Base-by-base conservation (phyloP, 169 alveolate genomes). In the Besnoitia besnoiti region DNA sequence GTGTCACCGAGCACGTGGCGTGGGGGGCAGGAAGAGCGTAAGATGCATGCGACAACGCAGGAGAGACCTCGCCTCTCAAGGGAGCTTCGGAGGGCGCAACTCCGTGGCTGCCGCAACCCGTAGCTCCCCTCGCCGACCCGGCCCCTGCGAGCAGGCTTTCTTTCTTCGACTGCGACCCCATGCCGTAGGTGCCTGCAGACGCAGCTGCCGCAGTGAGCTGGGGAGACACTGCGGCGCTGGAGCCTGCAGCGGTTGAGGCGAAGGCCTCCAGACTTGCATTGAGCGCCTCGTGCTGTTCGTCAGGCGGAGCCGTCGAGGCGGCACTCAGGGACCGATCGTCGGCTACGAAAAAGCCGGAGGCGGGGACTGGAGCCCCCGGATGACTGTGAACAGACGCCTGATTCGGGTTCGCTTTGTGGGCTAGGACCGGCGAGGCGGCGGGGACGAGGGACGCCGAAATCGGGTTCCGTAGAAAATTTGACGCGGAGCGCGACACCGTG, bases 251-350 rank as follows among this genome's bases (percentile, higher is more conserved):
- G 39, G n/a, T 73, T 27, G 47, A 30, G 14, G 39, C 39, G 82
- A 16, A 73, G 3, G 12, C 46, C n/a, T 73, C 82, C 24, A 73
- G 40, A 30, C 39, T 14, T 16, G 24, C 67, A 51, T 14, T 24
- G 39, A 62, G 39, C 79, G 79, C 82, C n/a, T 73, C 82, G 14
- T n/a, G 14, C 39, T 73, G 39, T 8, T 73, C 82, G 82, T 73
- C 82, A 5, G 82, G 82, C 14, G 82, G 82, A 7, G 82, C 82
- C 3, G 82, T 73, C 24, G 82, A 73, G 47, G 82, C 82, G 8
- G 82, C 82, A 73, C 82, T 73, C 27, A 73, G 82, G 8, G 82
- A 73, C 24, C 82, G 39, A 37, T 73, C 82, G 3, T 73, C 82
- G 46, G 27, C 82, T 24, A 55, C 33, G 30, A 55, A 55, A 16